These are phyloP conservation scores for Candida nonsorbophila DNA, from an alignment of 805 yeast genomes.

Conservation along the genomic window DNA sequence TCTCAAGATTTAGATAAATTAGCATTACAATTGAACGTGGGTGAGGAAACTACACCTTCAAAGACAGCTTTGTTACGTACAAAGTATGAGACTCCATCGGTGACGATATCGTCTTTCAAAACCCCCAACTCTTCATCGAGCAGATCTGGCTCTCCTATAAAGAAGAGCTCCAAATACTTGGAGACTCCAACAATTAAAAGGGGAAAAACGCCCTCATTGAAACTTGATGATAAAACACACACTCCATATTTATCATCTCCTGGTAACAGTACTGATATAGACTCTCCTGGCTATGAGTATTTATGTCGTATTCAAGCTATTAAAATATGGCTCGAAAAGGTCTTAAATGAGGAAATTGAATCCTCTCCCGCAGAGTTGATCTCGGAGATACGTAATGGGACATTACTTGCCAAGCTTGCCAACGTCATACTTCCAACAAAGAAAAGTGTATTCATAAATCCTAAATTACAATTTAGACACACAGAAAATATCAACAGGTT, in stretches of 20 bases:
- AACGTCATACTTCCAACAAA: slow-evolving; percentile 61
- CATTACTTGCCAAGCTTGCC: slow-evolving; percentile 74
- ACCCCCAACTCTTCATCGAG: slow-evolving; percentile 20
- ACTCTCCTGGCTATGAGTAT: slow-evolving; percentile 58
- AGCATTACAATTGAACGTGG: slow-evolving; percentile 31
- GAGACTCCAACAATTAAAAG: slow-evolving; percentile 4
- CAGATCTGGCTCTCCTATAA: slow-evolving; percentile 14
- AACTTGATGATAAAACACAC: slow-evolving; percentile 1
- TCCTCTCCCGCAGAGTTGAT: slow-evolving; percentile 53
- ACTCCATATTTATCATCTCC: slow-evolving; percentile 23
- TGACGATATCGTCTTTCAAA: slow-evolving; percentile 37
- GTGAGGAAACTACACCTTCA: slow-evolving; percentile 17
- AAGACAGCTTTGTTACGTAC: slow-evolving; percentile 24
- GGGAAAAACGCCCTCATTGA: slow-evolving; percentile 7
- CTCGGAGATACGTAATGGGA: slow-evolving; percentile 76
- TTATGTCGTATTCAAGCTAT: slow-evolving; percentile 77
- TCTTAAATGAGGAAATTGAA: slow-evolving; percentile 54
- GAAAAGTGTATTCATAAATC: slow-evolving; percentile 51
- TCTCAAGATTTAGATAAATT: slow-evolving; percentile 33
- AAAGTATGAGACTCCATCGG: slow-evolving; percentile 36
- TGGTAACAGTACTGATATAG: slow-evolving; percentile 20
- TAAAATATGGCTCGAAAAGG: slow-evolving; percentile 70
- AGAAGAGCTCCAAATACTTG: slow-evolving; percentile 6
- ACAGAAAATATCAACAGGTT: slow-evolving; percentile 89
- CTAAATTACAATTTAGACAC: slow-evolving; percentile 71